Evolutionary conservation across 108 stramenopile genomes (phyloP).

Genomic region (Nannochloropsis salina): DNA sequence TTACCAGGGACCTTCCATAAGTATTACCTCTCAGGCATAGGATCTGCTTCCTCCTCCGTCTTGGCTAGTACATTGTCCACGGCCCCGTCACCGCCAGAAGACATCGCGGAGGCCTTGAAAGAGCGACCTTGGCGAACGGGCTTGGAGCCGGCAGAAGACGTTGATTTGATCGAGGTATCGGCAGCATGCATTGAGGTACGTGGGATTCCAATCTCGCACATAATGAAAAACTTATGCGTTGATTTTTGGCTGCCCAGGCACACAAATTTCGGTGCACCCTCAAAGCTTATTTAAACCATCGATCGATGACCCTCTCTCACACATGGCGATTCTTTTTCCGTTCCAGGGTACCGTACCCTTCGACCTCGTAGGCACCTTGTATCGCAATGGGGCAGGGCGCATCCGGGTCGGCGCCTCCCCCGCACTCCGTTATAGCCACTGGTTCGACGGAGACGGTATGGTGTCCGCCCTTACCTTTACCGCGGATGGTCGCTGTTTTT

Average conservation of each 20-base stretch:
- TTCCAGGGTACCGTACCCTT: conserved; percentile 23
- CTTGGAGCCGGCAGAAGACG: conserved; percentile 27
- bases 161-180: background rate
- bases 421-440: conserved; percentile 20
- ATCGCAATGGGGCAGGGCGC: conserved; percentile 21
- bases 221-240: too few relatives aligned
- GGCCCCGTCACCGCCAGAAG: too few relatives aligned
- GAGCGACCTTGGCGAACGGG: conserved; percentile 30
- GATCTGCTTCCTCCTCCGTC: too few relatives aligned
- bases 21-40: too few relatives aligned
- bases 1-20: too few relatives aligned
- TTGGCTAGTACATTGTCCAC: too few relatives aligned
- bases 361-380: conserved; percentile 26
- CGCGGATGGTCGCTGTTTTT: background rate
- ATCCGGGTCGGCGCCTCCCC: conserved; percentile 21
- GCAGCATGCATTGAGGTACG: background rate
- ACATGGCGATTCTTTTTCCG: too few relatives aligned
- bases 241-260: too few relatives aligned
- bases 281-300: too few relatives aligned
- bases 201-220: too few relatives aligned
- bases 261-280: too few relatives aligned
- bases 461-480: conserved; percentile 13
- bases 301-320: too few relatives aligned
- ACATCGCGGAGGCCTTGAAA: background rate
- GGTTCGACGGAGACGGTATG: conserved; percentile 39